A percentile compares a stretch with the other conserved stretches of the same genome.
phyloP scores from a whole-genome alignment of 768 basidiomycete species.

The Tylopilus subfusipes region DNA sequence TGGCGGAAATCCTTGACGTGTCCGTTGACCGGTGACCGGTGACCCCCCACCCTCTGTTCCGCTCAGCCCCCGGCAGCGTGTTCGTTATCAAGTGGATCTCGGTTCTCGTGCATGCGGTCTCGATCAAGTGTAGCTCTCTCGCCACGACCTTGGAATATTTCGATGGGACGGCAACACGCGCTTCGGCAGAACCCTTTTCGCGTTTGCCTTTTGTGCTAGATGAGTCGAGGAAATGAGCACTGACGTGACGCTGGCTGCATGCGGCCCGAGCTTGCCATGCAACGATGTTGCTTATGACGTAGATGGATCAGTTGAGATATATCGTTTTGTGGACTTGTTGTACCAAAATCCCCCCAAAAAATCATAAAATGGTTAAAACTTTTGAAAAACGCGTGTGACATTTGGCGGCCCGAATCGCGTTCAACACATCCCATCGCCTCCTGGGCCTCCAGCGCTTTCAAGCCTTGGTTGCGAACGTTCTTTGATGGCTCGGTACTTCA shows the following conservation, averaged over 20 bases:
- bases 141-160: not conserved
- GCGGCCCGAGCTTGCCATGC: not conserved
- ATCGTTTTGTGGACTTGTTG: not conserved
- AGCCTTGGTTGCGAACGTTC: too few relatives aligned
- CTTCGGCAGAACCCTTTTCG: not conserved
- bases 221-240: not conserved
- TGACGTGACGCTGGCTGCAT: not conserved
- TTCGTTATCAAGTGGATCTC: not conserved
- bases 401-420: too few relatives aligned
- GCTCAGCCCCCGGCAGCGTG: not conserved
- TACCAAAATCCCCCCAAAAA: not conserved
- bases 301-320: not conserved
- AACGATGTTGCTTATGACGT: not conserved
- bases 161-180: not conserved
- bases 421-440: too few relatives aligned
- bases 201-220: not conserved
- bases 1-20: slow-evolving; percentile 6
- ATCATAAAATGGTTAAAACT: not conserved
- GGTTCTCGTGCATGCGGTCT: not conserved
- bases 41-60: not conserved
- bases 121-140: not conserved
- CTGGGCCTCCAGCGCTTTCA: too few relatives aligned
- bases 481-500: not conserved
- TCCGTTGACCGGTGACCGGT: too few relatives aligned
- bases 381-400: not conserved